These are phyloP conservation scores for Moringa oleifera DNA, from an alignment of 345 rosid genomes.

Conservation along the genomic window DNA sequence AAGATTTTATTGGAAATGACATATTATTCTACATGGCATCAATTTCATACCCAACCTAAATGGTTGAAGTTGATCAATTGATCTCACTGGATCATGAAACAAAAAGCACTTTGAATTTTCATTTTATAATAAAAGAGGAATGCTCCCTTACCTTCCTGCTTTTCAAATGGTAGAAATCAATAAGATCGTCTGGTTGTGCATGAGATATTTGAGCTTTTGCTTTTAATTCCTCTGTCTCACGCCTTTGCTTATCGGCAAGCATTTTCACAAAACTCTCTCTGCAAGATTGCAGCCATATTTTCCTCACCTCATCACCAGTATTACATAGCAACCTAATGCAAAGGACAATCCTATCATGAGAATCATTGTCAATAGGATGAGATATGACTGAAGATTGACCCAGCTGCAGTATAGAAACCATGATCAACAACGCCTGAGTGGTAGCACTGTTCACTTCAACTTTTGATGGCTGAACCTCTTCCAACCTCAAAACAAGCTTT, in stretches of 20 bases:
- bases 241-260: constrained; percentile 72
- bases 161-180: constrained; percentile 82
- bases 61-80: background rate
- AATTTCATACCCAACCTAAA: background rate
- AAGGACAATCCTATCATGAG: constrained; percentile 60
- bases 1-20: background rate
- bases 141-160: constrained; percentile 57
- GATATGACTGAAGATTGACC: constrained; percentile 64
- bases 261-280: constrained; percentile 72
- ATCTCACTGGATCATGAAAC: background rate
- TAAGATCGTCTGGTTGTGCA: constrained; percentile 82
- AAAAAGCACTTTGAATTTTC: background rate
- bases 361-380: constrained; percentile 72
- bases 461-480: constrained; percentile 65
- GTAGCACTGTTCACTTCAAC: constrained; percentile 58
- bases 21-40: background rate
- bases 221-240: constrained; percentile 62
- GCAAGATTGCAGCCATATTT: constrained; percentile 73
- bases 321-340: constrained; percentile 64
- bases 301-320: constrained; percentile 58
- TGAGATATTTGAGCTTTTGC: constrained; percentile 73
- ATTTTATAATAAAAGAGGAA: too few species aligned
- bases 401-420: constrained; percentile 66
- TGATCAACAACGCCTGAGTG: constrained; percentile 51
- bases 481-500: constrained; percentile 67